Conservation (phyloP, 352 stramenopile genomes). For the Pythium sukuiense region DNA sequence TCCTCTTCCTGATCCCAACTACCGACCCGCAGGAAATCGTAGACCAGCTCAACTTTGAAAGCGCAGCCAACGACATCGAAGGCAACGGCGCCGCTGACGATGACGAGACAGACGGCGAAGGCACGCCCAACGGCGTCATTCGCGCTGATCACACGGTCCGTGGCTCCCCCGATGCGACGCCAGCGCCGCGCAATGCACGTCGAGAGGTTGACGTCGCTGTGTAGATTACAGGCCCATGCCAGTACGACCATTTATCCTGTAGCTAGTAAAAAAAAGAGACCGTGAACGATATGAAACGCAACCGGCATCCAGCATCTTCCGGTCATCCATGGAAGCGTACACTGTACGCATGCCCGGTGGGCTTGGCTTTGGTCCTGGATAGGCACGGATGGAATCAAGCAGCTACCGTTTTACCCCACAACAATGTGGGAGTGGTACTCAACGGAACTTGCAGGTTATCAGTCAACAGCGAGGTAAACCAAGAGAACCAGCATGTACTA, state of each 20-base stretch:
- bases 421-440: too few relatives aligned
- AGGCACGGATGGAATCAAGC: too few relatives aligned
- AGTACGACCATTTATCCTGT: background rate
- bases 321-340: too few relatives aligned
- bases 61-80: conserved; percentile 18
- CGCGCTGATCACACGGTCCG: conserved; percentile 29
- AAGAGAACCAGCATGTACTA: too few relatives aligned
- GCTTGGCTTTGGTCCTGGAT: background rate
- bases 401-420: too few relatives aligned
- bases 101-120: conserved; percentile 23
- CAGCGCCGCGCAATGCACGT: conserved; percentile 8
- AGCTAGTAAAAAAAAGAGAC: background rate
- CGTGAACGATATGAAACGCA: background rate
- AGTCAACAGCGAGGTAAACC: too few relatives aligned
- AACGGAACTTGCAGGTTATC: too few relatives aligned
- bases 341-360: background rate
- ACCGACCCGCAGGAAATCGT: conserved; percentile 80
- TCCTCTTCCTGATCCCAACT: conserved; percentile 78
- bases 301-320: too few relatives aligned
- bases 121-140: conserved; percentile 13
- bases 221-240: conserved; percentile 3
- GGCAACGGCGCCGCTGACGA: conserved; percentile 17
- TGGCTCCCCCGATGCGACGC: conserved; percentile 13
- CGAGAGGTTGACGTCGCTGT: conserved; percentile 9
- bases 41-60: conserved; percentile 61